A percentile compares a stretch with the other conserved stretches of the same genome.
Evolutionary conservation across 129 eudicot genomes (phyloP).

Genomic region (Chrysanthemum makinoi): DNA sequence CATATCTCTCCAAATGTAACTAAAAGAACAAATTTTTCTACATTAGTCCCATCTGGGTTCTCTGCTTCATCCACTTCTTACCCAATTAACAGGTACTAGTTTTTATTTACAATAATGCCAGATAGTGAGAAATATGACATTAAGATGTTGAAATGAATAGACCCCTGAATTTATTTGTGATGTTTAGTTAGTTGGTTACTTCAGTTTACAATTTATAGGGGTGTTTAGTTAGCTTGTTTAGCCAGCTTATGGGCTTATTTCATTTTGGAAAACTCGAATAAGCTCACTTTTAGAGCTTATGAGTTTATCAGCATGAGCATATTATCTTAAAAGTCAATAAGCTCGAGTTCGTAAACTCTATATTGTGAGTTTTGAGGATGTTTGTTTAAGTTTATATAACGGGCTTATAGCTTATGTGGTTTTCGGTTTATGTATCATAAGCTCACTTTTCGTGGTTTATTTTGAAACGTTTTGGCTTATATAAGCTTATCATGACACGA

Average conservation of each 20-base stretch:
- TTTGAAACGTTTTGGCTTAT: no score
- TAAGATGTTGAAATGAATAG: neutral
- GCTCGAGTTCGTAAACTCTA: neutral
- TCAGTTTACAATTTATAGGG: neutral
- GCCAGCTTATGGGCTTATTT: no score
- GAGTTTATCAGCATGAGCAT: neutral
- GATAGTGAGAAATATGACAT: no score
- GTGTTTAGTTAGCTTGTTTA: no score
- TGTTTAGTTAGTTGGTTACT: neutral
- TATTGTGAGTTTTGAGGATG: no score
- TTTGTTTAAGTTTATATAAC: no score
- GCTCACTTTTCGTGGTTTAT: no score
- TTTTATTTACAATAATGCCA: neutral
- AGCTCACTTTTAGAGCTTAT: neutral
- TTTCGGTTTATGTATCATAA: no score
- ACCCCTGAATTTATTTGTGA: neutral
- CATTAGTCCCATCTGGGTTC: slow-evolving; percentile 17
- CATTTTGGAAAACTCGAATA: no score
- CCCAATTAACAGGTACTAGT: slow-evolving; percentile 27
- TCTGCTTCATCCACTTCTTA: slow-evolving; percentile 35
- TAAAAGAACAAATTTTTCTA: slow-evolving; percentile 11
- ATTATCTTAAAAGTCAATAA: slow-evolving; percentile 1
- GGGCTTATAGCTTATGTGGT: no score
- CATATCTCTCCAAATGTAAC: slow-evolving; percentile 19
- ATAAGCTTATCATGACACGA: no score